Evolutionary conservation across 345 rosid species (phyloP).

Genomic region (Triadica sebifera): DNA sequence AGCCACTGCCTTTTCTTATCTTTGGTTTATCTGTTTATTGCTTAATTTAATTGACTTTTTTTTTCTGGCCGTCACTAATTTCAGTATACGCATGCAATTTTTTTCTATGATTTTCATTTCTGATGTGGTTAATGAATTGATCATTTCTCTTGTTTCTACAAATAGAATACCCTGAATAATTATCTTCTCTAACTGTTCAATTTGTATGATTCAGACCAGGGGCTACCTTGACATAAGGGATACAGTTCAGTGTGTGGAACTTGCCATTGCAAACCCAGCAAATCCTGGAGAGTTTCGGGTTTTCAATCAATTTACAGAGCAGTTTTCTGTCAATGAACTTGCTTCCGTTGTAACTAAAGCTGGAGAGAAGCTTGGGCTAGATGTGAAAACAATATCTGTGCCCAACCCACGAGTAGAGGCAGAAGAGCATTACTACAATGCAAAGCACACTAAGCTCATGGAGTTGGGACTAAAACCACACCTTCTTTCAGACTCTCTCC

Average conservation of each 20-base stretch:
- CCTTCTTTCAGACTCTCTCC: conserved; percentile 84
- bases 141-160: background rate
- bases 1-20: background rate
- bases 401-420: conserved; percentile 99
- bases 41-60: background rate
- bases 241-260: conserved; percentile 91
- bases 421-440: conserved; percentile 97
- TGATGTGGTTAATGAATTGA: background rate
- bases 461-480: conserved; percentile 92
- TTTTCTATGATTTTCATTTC: background rate
- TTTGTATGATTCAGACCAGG: conserved; percentile 61
- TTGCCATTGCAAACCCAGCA: conserved; percentile 90
- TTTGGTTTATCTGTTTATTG: background rate
- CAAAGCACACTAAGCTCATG: conserved; percentile 91
- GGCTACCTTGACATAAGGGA: conserved; percentile 98
- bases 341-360: conserved; percentile 87
- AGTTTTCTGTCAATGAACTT: conserved; percentile 85
- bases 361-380: conserved; percentile 76
- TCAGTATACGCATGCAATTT: background rate
- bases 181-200: background rate
- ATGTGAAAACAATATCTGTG: conserved; percentile 64
- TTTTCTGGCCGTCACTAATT: background rate
- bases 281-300: conserved; percentile 82
- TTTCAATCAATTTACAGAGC: conserved; percentile 94
- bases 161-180: background rate